A percentile compares a stretch with the other conserved stretches of the same genome.
These are phyloP conservation scores for Huntiella abstrusa DNA, from an alignment of 2,329 filamentous ascomycete genomes.

Conservation along the genomic window DNA sequence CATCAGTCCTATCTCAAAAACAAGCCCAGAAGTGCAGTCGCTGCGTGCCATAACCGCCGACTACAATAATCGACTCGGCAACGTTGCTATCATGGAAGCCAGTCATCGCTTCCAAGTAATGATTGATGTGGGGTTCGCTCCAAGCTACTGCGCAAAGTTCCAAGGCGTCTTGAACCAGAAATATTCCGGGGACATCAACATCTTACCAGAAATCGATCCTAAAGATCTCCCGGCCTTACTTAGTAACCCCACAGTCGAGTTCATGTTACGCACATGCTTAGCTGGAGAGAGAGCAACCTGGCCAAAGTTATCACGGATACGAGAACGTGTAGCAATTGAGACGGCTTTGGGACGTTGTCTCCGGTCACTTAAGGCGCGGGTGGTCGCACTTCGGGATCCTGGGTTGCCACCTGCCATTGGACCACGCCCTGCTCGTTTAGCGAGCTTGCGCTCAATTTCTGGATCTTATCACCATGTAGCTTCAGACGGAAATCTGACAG, in stretches of 20 bases:
- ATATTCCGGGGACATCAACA: conserved; percentile 90
- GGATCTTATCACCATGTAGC: background rate
- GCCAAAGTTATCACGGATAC: conserved; percentile 71
- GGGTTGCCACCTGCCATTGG: background rate
- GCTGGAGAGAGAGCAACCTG: conserved; percentile 75
- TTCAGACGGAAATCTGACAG: background rate
- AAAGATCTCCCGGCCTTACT: conserved; percentile 59
- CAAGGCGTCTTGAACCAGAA: conserved; percentile 71
- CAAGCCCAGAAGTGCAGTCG: background rate
- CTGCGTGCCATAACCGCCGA: conserved; percentile 15
- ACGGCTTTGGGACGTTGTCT: conserved; percentile 63
- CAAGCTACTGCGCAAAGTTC: conserved; percentile 59
- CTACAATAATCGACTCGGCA: conserved; percentile 49
- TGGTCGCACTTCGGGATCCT: conserved; percentile 23
- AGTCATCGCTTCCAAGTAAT: conserved; percentile 66
- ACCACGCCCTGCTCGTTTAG: background rate
- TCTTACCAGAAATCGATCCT: conserved; percentile 61
- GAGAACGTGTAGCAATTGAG: conserved; percentile 78
- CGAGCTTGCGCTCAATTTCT: background rate
- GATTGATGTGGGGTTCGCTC: conserved; percentile 62
- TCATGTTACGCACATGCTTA: conserved; percentile 63
- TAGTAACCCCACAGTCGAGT: conserved; percentile 67
- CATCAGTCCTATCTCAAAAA: conserved; percentile 19
- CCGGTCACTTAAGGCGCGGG: conserved; percentile 44
- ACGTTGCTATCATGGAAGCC: conserved; percentile 60